Base-by-base conservation (phyloP, 352 stramenopile genomes). In the Globisporangium perplexum region DNA sequence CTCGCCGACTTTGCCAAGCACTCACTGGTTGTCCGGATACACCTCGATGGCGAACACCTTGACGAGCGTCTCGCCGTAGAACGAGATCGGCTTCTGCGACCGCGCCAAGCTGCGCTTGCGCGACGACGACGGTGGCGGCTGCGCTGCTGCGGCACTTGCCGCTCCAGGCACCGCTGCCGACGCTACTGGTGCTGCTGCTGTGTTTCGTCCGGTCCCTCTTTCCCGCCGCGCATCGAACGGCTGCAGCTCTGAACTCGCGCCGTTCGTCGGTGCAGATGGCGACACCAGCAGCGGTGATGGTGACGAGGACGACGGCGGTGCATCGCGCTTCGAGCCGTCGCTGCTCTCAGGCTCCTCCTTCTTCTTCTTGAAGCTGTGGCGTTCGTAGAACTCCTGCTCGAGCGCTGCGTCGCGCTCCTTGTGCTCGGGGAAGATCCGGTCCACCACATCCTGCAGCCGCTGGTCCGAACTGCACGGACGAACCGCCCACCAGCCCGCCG, bases 401-500 rank as follows among this genome's bases (percentile, higher is more conserved):
- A 74, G 55, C 50, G 59, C 68, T 8, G 42, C 58, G 31, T 92
- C 78, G 23, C 70, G 57, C 28, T 71, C 63, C 55, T 78, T 74
- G 46, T 79, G 74, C 48, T 90, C 68, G 7, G 81, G 78, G 47
- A 89, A 92, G 62, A 92, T 76, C 20, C 67, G 69, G 60, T 92
- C 81, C 35, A 90, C 77, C 31, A 90, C 71, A 53, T 85, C 71
- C 46, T 92, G 81, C 10, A 92, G 56, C 23, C 80, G 72, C 53
- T 88, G 79, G 42, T 92, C 81, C 52, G 74, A 83, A 55, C 81
- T 89, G 28, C 17, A n/a, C 20, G 15, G n/a, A 12, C 14, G 7
- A 20, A 10, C 38, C 6, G 17, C 10, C 7, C 14, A n/a, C 35
- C 35, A 41, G 35, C 7, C 11, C 5, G 35, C 5, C 26, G n/a